A percentile compares a stretch with the other conserved stretches of the same genome.
phyloP scores from a whole-genome alignment of 2,329 filamentous ascomycete species.

The Bipolaris cookei region DNA sequence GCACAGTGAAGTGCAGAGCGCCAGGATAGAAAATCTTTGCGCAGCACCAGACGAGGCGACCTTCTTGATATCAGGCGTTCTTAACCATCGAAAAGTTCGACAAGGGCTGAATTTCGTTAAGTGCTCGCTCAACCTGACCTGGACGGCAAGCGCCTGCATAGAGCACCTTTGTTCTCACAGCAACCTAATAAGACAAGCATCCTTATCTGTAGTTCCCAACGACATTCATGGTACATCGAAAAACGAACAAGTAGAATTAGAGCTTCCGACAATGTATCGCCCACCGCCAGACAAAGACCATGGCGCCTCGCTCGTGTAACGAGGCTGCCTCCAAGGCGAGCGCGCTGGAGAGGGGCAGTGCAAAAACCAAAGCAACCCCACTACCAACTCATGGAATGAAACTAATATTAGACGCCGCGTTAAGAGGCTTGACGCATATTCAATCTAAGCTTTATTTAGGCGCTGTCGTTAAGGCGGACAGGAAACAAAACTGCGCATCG shows the following conservation, averaged over 20 bases:
- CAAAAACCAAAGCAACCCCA: slow-evolving; percentile 1
- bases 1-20: background rate
- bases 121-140: background rate
- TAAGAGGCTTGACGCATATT: background rate
- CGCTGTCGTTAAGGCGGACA: slow-evolving; percentile 5
- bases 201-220: background rate
- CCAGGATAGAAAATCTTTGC: background rate
- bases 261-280: background rate
- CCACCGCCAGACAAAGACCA: background rate
- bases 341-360: slow-evolving; percentile 10
- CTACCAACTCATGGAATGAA: slow-evolving; percentile 1
- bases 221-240: background rate
- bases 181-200: background rate
- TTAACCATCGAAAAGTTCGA: background rate
- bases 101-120: background rate
- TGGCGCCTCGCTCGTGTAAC: slow-evolving; percentile 7
- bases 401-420: background rate
- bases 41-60: background rate
- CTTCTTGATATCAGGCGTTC: background rate
- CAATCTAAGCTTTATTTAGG: slow-evolving; percentile 7
- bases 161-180: background rate
- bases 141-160: background rate
- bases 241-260: background rate
- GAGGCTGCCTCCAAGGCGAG: slow-evolving; percentile 14
- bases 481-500: background rate